Percentiles rank a stretch among this genome's conserved stretches.
Conservation (phyloP, 2,329 filamentous ascomycete genomes). For the Trichoderma semiorbis region DNA sequence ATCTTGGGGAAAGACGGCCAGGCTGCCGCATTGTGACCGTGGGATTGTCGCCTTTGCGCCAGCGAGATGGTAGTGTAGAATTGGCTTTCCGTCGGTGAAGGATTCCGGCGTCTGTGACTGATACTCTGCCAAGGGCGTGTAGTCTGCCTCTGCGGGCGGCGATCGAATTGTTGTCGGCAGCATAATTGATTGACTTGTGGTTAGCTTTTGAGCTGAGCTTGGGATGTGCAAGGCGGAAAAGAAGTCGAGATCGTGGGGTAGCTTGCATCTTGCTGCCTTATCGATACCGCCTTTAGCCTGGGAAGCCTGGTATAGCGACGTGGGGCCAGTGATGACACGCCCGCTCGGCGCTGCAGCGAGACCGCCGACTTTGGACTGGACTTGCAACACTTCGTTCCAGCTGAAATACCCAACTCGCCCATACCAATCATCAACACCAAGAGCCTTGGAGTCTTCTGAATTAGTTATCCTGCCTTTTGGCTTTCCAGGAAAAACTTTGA, state of each 20-base stretch:
- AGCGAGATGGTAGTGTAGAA: constrained; percentile 62
- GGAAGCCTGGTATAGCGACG: background rate
- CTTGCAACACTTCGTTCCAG: background rate
- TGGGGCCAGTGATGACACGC: constrained; percentile 16
- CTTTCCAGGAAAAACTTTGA: background rate
- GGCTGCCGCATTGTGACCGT: constrained; percentile 48
- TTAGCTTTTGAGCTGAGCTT: background rate
- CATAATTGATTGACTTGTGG: constrained; percentile 26
- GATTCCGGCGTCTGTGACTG: constrained; percentile 68
- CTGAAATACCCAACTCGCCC: background rate
- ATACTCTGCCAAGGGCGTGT: constrained; percentile 63
- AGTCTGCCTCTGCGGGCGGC: constrained; percentile 56
- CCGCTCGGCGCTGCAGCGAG: background rate
- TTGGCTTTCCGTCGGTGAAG: constrained; percentile 68
- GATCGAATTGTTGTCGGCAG: constrained; percentile 54
- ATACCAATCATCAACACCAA: background rate
- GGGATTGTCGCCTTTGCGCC: constrained; percentile 57
- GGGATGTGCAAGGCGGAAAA: background rate
- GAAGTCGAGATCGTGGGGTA: constrained; percentile 18
- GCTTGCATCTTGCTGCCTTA: constrained; percentile 17
- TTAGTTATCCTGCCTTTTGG: background rate
- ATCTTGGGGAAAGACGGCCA: constrained; percentile 52
- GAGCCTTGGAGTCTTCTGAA: background rate
- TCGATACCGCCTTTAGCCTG: constrained; percentile 9
- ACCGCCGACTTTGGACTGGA: background rate